phyloP scores from a whole-genome alignment of 78 protist species.

The Anaeramoeba flamelloides region DNA sequence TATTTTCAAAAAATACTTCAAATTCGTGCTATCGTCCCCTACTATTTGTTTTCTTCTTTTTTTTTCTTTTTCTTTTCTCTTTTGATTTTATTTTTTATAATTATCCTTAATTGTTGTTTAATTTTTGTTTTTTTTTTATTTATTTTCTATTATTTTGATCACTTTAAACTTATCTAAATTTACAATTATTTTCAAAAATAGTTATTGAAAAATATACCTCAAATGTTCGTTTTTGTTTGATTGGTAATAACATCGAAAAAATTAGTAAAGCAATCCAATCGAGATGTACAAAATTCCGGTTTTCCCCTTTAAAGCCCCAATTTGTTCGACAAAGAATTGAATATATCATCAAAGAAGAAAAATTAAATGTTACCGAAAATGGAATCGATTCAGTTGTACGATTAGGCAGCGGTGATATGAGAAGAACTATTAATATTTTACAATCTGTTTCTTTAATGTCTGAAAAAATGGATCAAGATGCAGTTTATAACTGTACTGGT shows the following conservation, averaged over 20 bases:
- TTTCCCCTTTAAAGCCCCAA: constrained; percentile 51
- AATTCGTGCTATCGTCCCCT: no score
- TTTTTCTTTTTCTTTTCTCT: no score
- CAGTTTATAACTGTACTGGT: constrained; percentile 10
- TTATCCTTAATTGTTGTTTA: no score
- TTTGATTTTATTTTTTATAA: no score
- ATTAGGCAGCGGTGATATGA: constrained; percentile 13
- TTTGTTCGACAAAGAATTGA: constrained; percentile 32
- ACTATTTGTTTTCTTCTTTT: no score
- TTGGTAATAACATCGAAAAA: constrained; percentile 83
- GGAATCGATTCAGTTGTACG: neutral
- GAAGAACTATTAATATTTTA: constrained; percentile 4
- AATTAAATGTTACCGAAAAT: constrained; percentile 12
- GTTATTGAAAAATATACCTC: constrained; percentile 58
- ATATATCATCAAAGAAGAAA: constrained; percentile 43
- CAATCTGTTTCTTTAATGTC: neutral
- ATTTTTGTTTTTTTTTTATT: no score
- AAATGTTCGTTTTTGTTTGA: constrained; percentile 81
- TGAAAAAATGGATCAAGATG: neutral
- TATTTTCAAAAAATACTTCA: no score
- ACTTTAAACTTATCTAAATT: no score
- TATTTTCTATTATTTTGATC: no score
- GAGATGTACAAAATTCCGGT: constrained; percentile 85
- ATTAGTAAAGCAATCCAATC: constrained; percentile 89
- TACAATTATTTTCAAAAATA: no score